Base-by-base conservation (phyloP, 139 green algal genomes). In the Picochlorum sp. region DNA sequence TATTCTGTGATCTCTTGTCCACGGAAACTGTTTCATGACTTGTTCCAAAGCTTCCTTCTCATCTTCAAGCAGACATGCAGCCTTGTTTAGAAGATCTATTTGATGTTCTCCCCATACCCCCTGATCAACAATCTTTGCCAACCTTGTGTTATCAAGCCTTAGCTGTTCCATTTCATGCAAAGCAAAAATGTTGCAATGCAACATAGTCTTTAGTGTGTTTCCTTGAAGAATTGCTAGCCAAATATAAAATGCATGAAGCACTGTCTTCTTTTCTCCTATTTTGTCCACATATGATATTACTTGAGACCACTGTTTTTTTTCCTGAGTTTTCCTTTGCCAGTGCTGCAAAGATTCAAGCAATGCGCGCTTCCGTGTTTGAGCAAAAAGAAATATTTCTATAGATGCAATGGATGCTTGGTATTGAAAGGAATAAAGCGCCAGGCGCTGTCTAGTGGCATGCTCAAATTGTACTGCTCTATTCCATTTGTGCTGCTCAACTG, bases 21-120 rank as follows among this genome's bases (percentile, higher is more conserved):
- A 28, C 7, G 52, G 66, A 74, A 95, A 70, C 47, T 59, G 59
- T 37, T 67, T 57, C 18, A 94, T 81, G n/a, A 95, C 76, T 66
- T 82, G 74, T 41, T 83, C 41, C 65, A 95, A 75, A 8, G 80
- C 76, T 47, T 92, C 87, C 18, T 87, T 67, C 70, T 95, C 88
- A 31, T 68, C 72, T 58, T 82, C 69, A 45, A 95, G 72, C 49
- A 89, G 65, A 64, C 88, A 56, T n/a, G 78, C 77, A 39, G 77
- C 81, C 53, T 74, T 37, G 26, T 54, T 33, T 28, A 89, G 58
- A 62, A 86, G 77, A 43, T 66, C 59, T 20, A 89, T 70, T 9
- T 81, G 65, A 10, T 69, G 70, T 7, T 64, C 61, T 47, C 82
- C 83, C 88, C 89, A 95, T 64, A 94, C 88, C 9, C 88, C 88